phyloP scores from a whole-genome alignment of 179 eudicot species.

The Beta lomatogona region DNA sequence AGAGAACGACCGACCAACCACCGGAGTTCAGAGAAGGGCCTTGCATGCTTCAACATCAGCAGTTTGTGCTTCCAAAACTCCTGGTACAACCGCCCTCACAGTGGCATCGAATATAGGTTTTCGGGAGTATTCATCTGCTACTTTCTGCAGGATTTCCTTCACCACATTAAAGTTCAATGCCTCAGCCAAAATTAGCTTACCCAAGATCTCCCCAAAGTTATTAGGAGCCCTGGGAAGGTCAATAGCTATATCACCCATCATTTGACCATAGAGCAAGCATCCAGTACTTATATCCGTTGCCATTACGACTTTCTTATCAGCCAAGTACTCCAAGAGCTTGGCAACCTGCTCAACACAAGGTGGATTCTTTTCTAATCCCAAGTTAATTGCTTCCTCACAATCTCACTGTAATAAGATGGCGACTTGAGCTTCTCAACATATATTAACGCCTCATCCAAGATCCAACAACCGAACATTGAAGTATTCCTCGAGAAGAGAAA shows the following conservation, averaged over 20 bases:
- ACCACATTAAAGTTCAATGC: conserved; percentile 61
- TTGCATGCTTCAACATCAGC: conserved; percentile 67
- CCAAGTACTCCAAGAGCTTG: conserved; percentile 68
- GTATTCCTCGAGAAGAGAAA: conserved; percentile 81
- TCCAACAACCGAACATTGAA: conserved; percentile 64
- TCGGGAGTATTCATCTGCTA: conserved; percentile 62
- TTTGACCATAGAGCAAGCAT: conserved; percentile 60
- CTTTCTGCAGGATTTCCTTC: conserved; percentile 59
- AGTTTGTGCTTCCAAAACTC: conserved; percentile 63
- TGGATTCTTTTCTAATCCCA: conserved; percentile 81
- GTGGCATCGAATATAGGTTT: conserved; percentile 61
- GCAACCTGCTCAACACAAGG: conserved; percentile 72
- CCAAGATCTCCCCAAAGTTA: conserved; percentile 61
- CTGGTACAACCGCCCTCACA: conserved; percentile 49
- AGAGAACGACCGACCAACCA: not conserved
- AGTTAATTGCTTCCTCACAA: conserved; percentile 71
- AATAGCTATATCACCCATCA: conserved; percentile 76
- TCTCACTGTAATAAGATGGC: conserved; percentile 62
- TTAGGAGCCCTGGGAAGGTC: conserved; percentile 80
- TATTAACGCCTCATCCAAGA: conserved; percentile 81
- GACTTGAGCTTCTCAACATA: conserved; percentile 80
- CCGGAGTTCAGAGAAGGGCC: conserved; percentile 49
- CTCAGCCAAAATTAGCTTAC: conserved; percentile 57
- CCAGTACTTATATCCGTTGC: conserved; percentile 59
- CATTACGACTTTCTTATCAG: conserved; percentile 56